These are phyloP conservation scores for Carex arenaria DNA, from an alignment of 202 grass and related monocot genomes.

Conservation along the genomic window DNA sequence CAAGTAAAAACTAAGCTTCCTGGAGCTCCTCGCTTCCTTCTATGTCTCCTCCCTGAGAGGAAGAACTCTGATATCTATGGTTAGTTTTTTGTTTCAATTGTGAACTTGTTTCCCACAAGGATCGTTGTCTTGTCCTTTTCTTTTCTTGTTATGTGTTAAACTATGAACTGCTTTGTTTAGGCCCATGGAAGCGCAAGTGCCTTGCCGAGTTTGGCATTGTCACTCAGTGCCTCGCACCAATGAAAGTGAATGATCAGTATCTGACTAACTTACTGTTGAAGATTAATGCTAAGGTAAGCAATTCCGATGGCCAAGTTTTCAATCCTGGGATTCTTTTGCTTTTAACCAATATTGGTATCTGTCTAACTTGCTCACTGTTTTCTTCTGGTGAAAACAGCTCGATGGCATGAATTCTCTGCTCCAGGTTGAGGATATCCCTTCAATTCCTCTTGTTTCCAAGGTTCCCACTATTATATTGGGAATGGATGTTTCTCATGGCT, in stretches of 20 bases:
- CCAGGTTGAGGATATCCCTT: constrained; percentile 38
- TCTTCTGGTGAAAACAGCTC: constrained; percentile 32
- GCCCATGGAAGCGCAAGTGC: constrained; percentile 87
- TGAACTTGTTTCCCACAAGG: background rate
- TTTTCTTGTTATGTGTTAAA: constrained; percentile 10
- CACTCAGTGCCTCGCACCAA: constrained; percentile 79
- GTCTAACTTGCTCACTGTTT: background rate
- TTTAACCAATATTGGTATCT: background rate
- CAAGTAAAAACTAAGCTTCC: constrained; percentile 51
- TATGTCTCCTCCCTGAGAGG: constrained; percentile 69
- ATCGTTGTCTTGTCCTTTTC: background rate
- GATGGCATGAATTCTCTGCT: constrained; percentile 79
- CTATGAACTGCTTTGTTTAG: constrained; percentile 30
- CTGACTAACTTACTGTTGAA: constrained; percentile 70
- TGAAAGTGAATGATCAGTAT: constrained; percentile 74
- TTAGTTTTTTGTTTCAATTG: constrained; percentile 21
- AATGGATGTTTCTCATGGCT: constrained; percentile 97
- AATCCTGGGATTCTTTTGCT: constrained; percentile 13
- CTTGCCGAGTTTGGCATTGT: constrained; percentile 81
- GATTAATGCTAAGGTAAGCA: constrained; percentile 84
- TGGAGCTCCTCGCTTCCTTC: constrained; percentile 47
- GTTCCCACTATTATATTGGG: constrained; percentile 70
- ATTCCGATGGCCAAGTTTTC: background rate
- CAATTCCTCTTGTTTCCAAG: constrained; percentile 53
- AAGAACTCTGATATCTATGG: constrained; percentile 89